Conservation (phyloP, 768 basidiomycete genomes). For the Termitomyces sp. region DNA sequence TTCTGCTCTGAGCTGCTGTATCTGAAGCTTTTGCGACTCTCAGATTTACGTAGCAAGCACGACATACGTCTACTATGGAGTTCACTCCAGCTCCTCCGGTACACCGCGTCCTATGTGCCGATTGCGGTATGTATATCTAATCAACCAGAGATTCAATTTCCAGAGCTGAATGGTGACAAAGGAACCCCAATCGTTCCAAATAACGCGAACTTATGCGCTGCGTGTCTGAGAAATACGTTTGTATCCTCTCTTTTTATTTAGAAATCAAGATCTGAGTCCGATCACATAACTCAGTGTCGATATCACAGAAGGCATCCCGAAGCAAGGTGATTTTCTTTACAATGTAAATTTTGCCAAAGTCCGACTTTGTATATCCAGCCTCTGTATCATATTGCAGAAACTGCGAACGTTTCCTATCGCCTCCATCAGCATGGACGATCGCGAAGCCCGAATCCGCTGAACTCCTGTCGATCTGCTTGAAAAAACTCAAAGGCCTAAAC, state of each 20-base stretch:
- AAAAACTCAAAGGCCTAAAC: slow-evolving; percentile 89
- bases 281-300: slow-evolving; percentile 56
- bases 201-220: slow-evolving; percentile 88
- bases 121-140: slow-evolving; percentile 58
- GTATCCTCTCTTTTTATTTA: slow-evolving; percentile 16
- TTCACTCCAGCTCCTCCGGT: slow-evolving; percentile 70
- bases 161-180: slow-evolving; percentile 19
- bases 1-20: neutral
- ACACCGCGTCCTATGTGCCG: slow-evolving; percentile 82
- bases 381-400: slow-evolving; percentile 92
- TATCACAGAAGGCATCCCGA: slow-evolving; percentile 97
- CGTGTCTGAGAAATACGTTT: slow-evolving; percentile 82
- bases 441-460: slow-evolving; percentile 90
- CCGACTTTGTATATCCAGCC: slow-evolving; percentile 33
- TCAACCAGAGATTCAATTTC: neutral
- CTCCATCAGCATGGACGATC: slow-evolving; percentile 81
- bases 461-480: slow-evolving; percentile 88
- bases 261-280: neutral
- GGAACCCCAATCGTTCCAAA: slow-evolving; percentile 87
- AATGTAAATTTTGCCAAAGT: neutral
- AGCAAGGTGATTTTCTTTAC: slow-evolving; percentile 57
- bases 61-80: slow-evolving; percentile 50
- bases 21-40: neutral
- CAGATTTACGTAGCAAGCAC: neutral
- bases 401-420: slow-evolving; percentile 92